These are phyloP conservation scores for Naganishia kalamii DNA, from an alignment of 768 basidiomycete species.

Conservation along the genomic window DNA sequence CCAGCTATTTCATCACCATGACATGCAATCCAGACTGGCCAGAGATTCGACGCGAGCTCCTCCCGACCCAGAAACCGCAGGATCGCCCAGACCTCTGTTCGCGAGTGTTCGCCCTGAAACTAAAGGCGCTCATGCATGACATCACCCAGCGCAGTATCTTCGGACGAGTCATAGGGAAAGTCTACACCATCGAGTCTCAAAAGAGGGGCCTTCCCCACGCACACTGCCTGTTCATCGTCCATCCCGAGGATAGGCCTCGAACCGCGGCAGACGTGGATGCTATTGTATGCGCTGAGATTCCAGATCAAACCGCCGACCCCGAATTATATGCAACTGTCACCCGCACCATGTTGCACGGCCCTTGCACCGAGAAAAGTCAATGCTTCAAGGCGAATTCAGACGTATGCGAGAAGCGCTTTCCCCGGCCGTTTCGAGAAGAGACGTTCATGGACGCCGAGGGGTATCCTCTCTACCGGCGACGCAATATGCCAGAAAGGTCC, in stretches of 20 bases:
- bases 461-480: background rate
- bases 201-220: slow-evolving; percentile 57
- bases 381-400: no score
- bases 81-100: slow-evolving; percentile 52
- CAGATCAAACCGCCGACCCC: slow-evolving; percentile 49
- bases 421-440: background rate
- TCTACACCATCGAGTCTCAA: slow-evolving; percentile 59
- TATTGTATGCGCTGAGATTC: slow-evolving; percentile 50
- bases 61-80: slow-evolving; percentile 22
- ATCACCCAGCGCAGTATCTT: slow-evolving; percentile 49
- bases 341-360: slow-evolving; percentile 53
- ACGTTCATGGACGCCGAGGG: background rate
- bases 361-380: slow-evolving; percentile 46
- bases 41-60: slow-evolving; percentile 21
- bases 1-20: slow-evolving; percentile 26
- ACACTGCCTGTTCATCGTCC: slow-evolving; percentile 53
- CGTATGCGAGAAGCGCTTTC: no score
- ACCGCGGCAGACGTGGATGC: slow-evolving; percentile 49
- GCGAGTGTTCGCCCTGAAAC: slow-evolving; percentile 52
- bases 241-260: slow-evolving; percentile 42
- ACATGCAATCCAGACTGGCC: slow-evolving; percentile 30
- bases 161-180: slow-evolving; percentile 50
- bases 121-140: slow-evolving; percentile 45
- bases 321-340: slow-evolving; percentile 49
- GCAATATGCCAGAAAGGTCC: background rate